Conservation (phyloP, 2,329 filamentous ascomycete genomes). For the Talaromyces sp. region DNA sequence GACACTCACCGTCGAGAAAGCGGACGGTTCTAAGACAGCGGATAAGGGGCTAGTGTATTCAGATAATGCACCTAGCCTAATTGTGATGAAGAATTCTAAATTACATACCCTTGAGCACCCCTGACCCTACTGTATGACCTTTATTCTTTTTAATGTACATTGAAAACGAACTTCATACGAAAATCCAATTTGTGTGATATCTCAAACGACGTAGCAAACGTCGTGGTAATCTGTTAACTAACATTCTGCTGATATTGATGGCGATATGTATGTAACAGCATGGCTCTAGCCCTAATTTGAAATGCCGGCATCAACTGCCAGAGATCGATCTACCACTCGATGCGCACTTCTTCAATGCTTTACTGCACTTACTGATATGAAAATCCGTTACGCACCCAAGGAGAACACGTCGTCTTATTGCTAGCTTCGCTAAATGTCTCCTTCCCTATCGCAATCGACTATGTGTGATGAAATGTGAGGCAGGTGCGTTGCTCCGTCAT, state of each 20-base stretch:
- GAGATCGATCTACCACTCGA: background rate
- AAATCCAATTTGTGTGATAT: background rate
- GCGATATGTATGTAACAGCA: background rate
- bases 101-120: background rate
- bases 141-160: background rate
- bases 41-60: background rate
- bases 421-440: background rate
- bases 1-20: slow-evolving; percentile 12
- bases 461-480: background rate
- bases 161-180: background rate
- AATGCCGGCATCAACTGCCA: background rate
- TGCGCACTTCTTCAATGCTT: background rate
- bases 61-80: background rate
- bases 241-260: background rate
- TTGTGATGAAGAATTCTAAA: background rate
- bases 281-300: slow-evolving; percentile 10
- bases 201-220: background rate
- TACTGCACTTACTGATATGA: background rate
- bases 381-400: background rate
- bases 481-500: slow-evolving; percentile 4
- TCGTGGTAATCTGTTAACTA: background rate
- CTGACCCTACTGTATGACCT: background rate
- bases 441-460: background rate
- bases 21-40: background rate
- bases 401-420: background rate